Evolutionary conservation across 1,284 basidiomycete species (phyloP), one percentile per base, ranked within the genome.

Genomic region (Papiliotrema nemorosa): DNA sequence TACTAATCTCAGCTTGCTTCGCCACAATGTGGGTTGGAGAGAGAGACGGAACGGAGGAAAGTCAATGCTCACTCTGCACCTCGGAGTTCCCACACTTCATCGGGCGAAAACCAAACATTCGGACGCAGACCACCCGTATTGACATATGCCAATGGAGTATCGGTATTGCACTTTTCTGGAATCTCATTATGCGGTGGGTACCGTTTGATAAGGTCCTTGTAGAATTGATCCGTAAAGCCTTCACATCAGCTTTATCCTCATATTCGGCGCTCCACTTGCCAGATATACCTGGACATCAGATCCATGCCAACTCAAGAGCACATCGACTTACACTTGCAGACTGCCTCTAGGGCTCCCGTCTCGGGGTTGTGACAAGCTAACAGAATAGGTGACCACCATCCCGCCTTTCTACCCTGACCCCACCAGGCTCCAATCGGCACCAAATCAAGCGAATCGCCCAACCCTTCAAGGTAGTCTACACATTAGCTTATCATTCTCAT

Each of bases 381-480:
- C 13, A 97, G 78, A 60, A 96, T 84, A 0, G 92, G 92, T 56
- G 84, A 87, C 90, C 91, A 97, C 90, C 90, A 96, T 25, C 83
- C 81, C 9, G 85, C 86, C 74, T 96, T 97, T 31, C 90, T 77
- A n/a, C 92, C 92, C 71, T 86, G 87, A 38, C 92, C 92, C 75
- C 93, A 84, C 90, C 88, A 93, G 18, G 87, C 88, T 33, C 85
- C 88, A 52, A 88, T 80, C 3, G 87, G 87, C n/a, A 88, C 80
- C 44, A 80, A 69, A 54, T 80, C 79, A 26, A 80, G 70, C 34
- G 76, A 77, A 55, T 80, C 79, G 14, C 80, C 81, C 14, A 80
- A 64, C 41, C 74, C 70, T 56, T 76, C 69, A 29, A 74, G 68
- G 50, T 73, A 75, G 52, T 75, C 69, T 68, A 42, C 18, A 31